Conservation (phyloP, 2,329 filamentous ascomycete genomes). For the Volutella citrinella region DNA sequence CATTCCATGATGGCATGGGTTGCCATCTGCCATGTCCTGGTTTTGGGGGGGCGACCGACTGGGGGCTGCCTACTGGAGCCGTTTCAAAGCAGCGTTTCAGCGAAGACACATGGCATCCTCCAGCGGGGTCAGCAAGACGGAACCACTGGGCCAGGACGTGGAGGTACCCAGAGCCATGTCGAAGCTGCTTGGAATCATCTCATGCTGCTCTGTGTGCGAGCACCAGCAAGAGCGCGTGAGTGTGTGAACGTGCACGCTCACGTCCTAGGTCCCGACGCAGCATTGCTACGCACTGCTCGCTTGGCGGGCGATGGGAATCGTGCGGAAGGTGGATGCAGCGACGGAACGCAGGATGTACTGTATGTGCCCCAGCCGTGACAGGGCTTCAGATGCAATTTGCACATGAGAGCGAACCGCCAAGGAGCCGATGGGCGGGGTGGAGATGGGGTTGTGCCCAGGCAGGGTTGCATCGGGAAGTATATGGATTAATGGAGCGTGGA, state of each 20-base stretch:
- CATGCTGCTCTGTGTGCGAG: background rate
- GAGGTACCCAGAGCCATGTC: no score
- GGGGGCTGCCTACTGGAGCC: no score
- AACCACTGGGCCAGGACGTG: no score
- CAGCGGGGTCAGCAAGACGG: background rate
- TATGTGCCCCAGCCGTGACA: no score
- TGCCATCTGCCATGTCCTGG: no score
- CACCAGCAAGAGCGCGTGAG: background rate
- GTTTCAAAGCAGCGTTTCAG: slow-evolving; percentile 27
- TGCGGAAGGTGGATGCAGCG: no score
- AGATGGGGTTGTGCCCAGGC: slow-evolving; percentile 11
- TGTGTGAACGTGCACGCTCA: background rate
- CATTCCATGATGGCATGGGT: no score
- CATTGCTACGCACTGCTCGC: background rate
- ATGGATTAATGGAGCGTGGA: slow-evolving; percentile 14
- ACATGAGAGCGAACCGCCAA: slow-evolving; percentile 2
- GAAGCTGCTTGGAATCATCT: slow-evolving; percentile 7
- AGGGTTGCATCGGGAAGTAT: no score
- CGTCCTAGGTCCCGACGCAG: background rate
- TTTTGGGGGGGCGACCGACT: no score
- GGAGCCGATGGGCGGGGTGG: slow-evolving; percentile 17
- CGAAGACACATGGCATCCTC: slow-evolving; percentile 1
- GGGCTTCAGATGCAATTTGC: slow-evolving; percentile 14
- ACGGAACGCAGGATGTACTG: no score
- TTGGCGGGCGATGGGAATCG: no score